Percentiles rank a stretch among this genome's conserved stretches.
phyloP scores from a whole-genome alignment of 495 filamentous ascomycete genomes.

The Talaromyces wortmannii region DNA sequence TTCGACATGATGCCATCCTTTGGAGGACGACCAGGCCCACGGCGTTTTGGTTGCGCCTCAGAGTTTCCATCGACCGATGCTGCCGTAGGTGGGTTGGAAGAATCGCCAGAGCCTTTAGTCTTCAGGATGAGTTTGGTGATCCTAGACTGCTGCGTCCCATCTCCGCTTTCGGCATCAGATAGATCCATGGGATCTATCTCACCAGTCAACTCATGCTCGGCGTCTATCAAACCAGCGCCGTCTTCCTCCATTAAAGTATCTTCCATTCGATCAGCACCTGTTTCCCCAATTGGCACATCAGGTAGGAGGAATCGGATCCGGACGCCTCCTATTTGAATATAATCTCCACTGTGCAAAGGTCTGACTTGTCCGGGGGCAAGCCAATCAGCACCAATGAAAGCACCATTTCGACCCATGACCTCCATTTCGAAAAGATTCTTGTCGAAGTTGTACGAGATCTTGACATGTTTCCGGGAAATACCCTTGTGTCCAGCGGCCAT shows the following conservation, averaged over 20 bases:
- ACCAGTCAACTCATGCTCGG: conserved; percentile 17
- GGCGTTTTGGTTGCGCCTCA: conserved; percentile 51
- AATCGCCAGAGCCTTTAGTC: conserved; percentile 25
- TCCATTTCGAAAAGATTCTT: conserved; percentile 70
- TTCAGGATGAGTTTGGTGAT: conserved; percentile 29
- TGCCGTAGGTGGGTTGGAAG: conserved; percentile 19
- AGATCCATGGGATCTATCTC: conserved; percentile 27
- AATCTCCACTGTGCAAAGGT: conserved; percentile 62
- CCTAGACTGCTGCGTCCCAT: conserved; percentile 27
- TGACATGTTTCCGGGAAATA: conserved; percentile 82
- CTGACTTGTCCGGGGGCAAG: conserved; percentile 53
- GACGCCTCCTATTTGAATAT: conserved; percentile 74
- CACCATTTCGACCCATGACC: conserved; percentile 78
- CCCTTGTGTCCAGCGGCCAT: conserved; percentile 54
- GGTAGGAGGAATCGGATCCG: conserved; percentile 68
- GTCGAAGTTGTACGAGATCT: conserved; percentile 73
- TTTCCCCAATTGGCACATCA: conserved; percentile 61
- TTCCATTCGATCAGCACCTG: conserved; percentile 63
- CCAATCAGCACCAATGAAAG: conserved; percentile 72
- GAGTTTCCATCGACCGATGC: conserved; percentile 26
- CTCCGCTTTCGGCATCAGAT: conserved; percentile 19
- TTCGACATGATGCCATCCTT: conserved; percentile 94
- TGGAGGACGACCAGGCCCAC: conserved; percentile 80
- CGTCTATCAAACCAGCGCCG: conserved; percentile 20
- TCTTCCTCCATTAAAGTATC: conserved; percentile 46